Conservation (phyloP, 495 filamentous ascomycete genomes). For the Neurospora sp. region DNA sequence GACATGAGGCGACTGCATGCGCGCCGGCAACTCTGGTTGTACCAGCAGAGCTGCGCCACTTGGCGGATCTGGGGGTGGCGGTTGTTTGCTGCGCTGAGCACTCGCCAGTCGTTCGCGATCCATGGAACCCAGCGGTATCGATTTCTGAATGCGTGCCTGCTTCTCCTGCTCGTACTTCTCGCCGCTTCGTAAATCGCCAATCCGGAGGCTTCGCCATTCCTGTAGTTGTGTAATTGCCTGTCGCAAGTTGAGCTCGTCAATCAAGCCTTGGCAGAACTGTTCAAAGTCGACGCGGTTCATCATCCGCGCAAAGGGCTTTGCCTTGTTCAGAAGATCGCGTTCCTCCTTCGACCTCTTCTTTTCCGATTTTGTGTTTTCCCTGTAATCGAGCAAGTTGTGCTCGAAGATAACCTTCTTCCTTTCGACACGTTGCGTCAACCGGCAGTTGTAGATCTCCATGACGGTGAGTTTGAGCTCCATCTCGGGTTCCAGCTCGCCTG, state of each 20-base stretch:
- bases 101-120: constrained; percentile 66
- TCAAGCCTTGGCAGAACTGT: constrained; percentile 66
- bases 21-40: constrained; percentile 63
- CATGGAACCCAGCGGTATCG: constrained; percentile 63
- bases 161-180: constrained; percentile 96
- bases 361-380: constrained; percentile 74
- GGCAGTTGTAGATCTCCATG: constrained; percentile 96
- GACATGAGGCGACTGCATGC: constrained; percentile 15
- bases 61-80: constrained; percentile 54
- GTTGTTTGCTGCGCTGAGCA: constrained; percentile 46
- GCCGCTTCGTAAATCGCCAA: constrained; percentile 72
- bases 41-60: constrained; percentile 62
- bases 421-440: constrained; percentile 83
- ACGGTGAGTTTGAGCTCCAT: constrained; percentile 96
- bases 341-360: constrained; percentile 97
- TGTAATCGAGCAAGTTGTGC: constrained; percentile 83
- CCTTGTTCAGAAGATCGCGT: constrained; percentile 76
- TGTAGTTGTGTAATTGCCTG: constrained; percentile 85
- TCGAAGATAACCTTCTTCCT: constrained; percentile 96
- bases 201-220: constrained; percentile 80
- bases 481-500: constrained; percentile 80
- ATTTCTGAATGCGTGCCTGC: constrained; percentile 56
- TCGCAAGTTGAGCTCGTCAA: constrained; percentile 83
- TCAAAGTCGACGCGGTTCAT: constrained; percentile 93
- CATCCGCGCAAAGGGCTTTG: constrained; percentile 91